Evolutionary conservation across 1,284 basidiomycete genomes (phyloP).

Genomic region (Papiliotrema laurentii): DNA sequence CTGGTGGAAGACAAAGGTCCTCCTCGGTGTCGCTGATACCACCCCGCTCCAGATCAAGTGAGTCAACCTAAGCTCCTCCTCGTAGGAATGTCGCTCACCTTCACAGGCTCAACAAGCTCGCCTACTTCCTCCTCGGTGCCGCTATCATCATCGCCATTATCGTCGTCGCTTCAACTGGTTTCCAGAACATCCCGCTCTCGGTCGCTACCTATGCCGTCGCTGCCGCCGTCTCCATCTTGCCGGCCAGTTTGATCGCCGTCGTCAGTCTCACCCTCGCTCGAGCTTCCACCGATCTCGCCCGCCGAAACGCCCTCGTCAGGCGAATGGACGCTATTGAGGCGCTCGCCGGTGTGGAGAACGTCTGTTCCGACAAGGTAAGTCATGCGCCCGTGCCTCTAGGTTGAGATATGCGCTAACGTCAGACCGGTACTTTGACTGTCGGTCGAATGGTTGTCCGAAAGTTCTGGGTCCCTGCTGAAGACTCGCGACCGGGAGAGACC

Average conservation of each 20-base stretch:
- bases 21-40: conserved; percentile 51
- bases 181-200: conserved; percentile 48
- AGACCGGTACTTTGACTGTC: conserved; percentile 60
- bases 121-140: conserved; percentile 57
- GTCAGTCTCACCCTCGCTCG: conserved; percentile 48
- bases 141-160: conserved; percentile 58
- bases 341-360: conserved; percentile 59
- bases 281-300: conserved; percentile 48
- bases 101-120: conserved; percentile 53
- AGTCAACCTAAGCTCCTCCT: conserved; percentile 10
- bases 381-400: too few species aligned
- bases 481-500: conserved; percentile 21
- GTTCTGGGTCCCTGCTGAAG: conserved; percentile 53
- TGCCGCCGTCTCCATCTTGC: conserved; percentile 55
- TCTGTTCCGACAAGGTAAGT: conserved; percentile 57
- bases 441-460: conserved; percentile 57
- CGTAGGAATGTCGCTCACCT: neutral
- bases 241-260: conserved; percentile 52
- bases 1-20: conserved; percentile 46
- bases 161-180: conserved; percentile 57
- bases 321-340: conserved; percentile 55
- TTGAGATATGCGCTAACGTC: neutral
- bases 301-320: conserved; percentile 52
- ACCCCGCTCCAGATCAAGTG: conserved; percentile 62
- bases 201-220: conserved; percentile 52